Percentiles rank a stretch among this genome's conserved stretches.
Conservation (phyloP, 345 rosid species). For the Acer saccharum region DNA sequence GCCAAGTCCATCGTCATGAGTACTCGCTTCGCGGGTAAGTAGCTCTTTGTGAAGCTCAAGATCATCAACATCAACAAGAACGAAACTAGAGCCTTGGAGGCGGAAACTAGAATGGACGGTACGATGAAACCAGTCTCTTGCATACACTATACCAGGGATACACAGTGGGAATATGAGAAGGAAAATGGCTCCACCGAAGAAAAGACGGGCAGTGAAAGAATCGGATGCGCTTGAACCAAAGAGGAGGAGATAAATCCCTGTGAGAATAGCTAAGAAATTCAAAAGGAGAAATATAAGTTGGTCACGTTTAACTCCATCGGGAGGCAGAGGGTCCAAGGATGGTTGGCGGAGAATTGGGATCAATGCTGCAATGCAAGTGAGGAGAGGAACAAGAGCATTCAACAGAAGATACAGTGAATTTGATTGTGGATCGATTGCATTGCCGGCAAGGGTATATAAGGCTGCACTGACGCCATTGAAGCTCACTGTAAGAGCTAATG, state of each 20-base stretch:
- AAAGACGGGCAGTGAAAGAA: slow-evolving; percentile 43
- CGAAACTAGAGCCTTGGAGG: slow-evolving; percentile 60
- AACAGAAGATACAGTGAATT: slow-evolving; percentile 65
- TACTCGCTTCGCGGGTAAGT: slow-evolving; percentile 44
- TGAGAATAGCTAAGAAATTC: slow-evolving; percentile 68
- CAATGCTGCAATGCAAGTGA: slow-evolving; percentile 57
- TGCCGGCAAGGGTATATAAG: slow-evolving; percentile 71
- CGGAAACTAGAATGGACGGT: slow-evolving; percentile 64
- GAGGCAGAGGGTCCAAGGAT: slow-evolving; percentile 68
- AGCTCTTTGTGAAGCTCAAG: slow-evolving; percentile 88
- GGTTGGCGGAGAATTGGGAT: slow-evolving; percentile 90
- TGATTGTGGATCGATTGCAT: slow-evolving; percentile 64
- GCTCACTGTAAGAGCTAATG: slow-evolving; percentile 86
- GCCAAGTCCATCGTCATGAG: slow-evolving; percentile 30
- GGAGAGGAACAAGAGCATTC: slow-evolving; percentile 74
- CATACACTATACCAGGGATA: slow-evolving; percentile 77
- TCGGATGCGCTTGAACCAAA: slow-evolving; percentile 46
- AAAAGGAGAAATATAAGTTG: slow-evolving; percentile 69
- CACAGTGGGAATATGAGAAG: slow-evolving; percentile 73
- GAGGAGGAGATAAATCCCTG: slow-evolving; percentile 79
- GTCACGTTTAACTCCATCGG: slow-evolving; percentile 69
- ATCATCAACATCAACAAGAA: slow-evolving; percentile 80
- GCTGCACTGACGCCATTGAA: slow-evolving; percentile 97
- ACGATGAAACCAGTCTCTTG: slow-evolving; percentile 71
- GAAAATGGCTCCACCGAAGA: slow-evolving; percentile 72